These are phyloP conservation scores for Chaetomium fimeti DNA, from an alignment of 495 filamentous ascomycete genomes.

Conservation along the genomic window DNA sequence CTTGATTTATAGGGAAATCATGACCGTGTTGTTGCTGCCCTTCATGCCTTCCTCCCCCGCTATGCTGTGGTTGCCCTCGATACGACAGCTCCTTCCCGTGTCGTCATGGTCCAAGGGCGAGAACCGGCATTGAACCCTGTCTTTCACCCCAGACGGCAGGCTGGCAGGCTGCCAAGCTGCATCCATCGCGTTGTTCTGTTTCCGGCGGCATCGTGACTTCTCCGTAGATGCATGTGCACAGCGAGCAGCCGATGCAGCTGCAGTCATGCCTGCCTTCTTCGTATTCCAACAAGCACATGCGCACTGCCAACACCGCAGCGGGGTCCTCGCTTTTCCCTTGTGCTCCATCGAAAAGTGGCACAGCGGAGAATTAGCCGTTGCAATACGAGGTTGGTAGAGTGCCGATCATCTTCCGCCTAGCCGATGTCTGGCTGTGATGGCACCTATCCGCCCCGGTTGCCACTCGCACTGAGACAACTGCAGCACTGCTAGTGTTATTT, in stretches of 20 bases:
- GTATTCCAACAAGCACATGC: constrained; percentile 7
- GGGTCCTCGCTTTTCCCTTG: neutral
- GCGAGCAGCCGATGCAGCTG: neutral
- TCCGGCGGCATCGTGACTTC: neutral
- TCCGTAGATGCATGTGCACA: neutral
- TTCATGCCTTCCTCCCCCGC: neutral
- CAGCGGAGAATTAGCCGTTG: constrained; percentile 1
- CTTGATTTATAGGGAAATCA: constrained; percentile 2
- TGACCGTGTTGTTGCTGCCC: too few species aligned
- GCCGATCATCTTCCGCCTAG: neutral
- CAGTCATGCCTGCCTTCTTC: neutral
- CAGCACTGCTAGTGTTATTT: neutral
- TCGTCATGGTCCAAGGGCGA: neutral
- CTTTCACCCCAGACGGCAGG: neutral
- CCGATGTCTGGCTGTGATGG: neutral
- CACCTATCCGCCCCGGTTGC: neutral
- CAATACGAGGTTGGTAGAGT: constrained; percentile 3
- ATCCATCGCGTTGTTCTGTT: neutral
- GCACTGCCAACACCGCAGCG: neutral
- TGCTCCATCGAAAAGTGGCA: constrained; percentile 6
- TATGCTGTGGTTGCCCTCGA: neutral
- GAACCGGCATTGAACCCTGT: constrained; percentile 1
- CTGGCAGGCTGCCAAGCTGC: neutral
- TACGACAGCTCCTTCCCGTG: constrained; percentile 3
- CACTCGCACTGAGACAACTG: neutral